Base-by-base conservation (phyloP, 1,284 basidiomycete genomes). In the Ustilago nuda region DNA sequence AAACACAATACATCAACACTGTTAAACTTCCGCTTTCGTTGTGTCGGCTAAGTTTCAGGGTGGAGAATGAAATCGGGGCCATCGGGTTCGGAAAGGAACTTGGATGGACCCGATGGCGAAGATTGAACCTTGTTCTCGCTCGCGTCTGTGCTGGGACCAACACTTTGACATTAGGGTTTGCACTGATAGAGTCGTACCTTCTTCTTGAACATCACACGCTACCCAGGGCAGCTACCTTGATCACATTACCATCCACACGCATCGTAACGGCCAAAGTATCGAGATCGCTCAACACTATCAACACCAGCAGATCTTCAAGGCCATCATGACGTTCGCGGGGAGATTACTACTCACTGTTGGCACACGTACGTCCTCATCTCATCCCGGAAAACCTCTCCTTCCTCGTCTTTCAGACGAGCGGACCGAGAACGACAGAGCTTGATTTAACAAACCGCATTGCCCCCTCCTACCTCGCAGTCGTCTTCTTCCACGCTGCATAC, bases 401-500 rank as follows among this genome's bases (percentile, higher is more conserved):
- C 45, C 8, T 23, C 2, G 19, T 23, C 7, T 8, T 4, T 8
- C 6, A 48, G 12, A 15, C 23, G 9, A 19, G n/a, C 19, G 23
- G 7, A 15, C 9, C n/a, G 23, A 13, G 4, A 48, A 12, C 12
- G 30, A 23, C 12, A 50, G 48, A 12, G 7, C 23, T 7, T 32
- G 48, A 50, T 27, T 11, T 15, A 23, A 23, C 19, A 7, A 4
- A 11, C 45, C 33, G 27, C 51, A n/a, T 19, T 48, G 12, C 32
- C 5, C 32, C 30, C 11, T 27, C 3, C 17, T 17, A 8, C 4
- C 33, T 1, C 35, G 33, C 67, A 78, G 74, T 80, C 39, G 62
- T 79, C 4, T 79, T 82, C 60, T 62, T 82, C 11, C 80, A 82
- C 46, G 66, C 76, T 3, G 80, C 80, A 54, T 82, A 82, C 60